Base-by-base conservation (phyloP, 2,329 filamentous ascomycete genomes). In the Ceratocystis huliohia region DNA sequence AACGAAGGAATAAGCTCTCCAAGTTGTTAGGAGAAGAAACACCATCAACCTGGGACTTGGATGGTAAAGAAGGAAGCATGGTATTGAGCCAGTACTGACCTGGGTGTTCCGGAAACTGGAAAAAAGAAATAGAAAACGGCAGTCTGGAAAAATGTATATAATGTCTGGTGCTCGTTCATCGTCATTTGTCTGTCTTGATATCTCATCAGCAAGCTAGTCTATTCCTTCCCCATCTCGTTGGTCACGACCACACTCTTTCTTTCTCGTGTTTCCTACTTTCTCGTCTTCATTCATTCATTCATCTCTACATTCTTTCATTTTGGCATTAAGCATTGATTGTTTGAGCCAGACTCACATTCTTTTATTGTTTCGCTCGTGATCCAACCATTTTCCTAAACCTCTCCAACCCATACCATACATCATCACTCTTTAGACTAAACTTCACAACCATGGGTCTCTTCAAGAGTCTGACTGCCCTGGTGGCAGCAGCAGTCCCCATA, bases 401-500 rank as follows among this genome's bases (percentile, higher is more conserved):
- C 37, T 17, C 10, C 28, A 30, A 25, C n/a, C 37, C n/a, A 20
- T 33, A 10, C 8, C 13, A 5, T 46, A 7, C 6, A 8, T 6
- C 41, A 17, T 53, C 33, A 25, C 28, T 41, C 37, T 15, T 13
- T 33, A n/a, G 48, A 53, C 61, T 30, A 48, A 50, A 53, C 46
- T 17, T 25, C 48, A 1, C 20, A 15, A 28, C 30, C 25, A 64
- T 64, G 63, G 63, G 63, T 56, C 46, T 64, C 45, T 53, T 33
- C 46, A 64, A 56, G 46, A 64, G 45, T 33, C 63, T 64, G 4
- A 53, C 63, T 48, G 63, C 63, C 64, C 64, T 66, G 48, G 67
- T 65, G 61, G 70, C 69, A 20, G 69, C 69, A 6, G 70, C 69
- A 8, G 70, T 69, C 44, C 70, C 72, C 10, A 70, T 71, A 33